Conservation (phyloP, 805 yeast species). For the Teunomyces panamensis region DNA sequence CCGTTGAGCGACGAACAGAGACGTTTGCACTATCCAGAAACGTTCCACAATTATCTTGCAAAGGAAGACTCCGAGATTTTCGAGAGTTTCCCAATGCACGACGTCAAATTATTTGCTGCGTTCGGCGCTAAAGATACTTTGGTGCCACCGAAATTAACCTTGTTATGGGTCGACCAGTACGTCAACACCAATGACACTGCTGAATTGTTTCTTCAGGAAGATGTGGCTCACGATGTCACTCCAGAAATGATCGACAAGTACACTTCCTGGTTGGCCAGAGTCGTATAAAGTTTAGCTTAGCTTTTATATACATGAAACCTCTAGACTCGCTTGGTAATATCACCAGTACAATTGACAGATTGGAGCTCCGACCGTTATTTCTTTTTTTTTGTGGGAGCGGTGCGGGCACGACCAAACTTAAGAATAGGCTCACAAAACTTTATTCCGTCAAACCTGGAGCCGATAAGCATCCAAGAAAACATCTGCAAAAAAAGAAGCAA, state of each 20-base stretch:
- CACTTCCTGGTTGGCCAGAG: conserved; percentile 28
- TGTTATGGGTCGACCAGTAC: conserved; percentile 31
- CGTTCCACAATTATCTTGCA: conserved; percentile 29
- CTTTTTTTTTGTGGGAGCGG: background rate
- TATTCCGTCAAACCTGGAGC: too few species aligned
- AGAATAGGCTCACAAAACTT: background rate
- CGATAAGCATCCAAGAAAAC: too few species aligned
- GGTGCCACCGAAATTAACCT: conserved; percentile 34
- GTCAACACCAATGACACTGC: conserved; percentile 21
- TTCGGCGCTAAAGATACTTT: conserved; percentile 35
- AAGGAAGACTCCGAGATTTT: conserved; percentile 28
- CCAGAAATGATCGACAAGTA: conserved; percentile 32
- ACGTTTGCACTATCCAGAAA: conserved; percentile 20
- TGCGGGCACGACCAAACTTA: conserved; percentile 1
- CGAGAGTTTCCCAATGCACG: conserved; percentile 30
- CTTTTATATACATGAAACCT: too few species aligned
- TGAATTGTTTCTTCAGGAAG: conserved; percentile 27
- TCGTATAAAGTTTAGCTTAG: background rate
- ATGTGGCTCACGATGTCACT: conserved; percentile 33
- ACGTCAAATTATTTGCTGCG: conserved; percentile 33
- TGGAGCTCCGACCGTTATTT: background rate
- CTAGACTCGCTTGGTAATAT: background rate
- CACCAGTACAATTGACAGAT: background rate
- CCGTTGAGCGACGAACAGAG: conserved; percentile 25
- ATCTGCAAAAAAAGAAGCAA: too few species aligned